A percentile compares a stretch with the other conserved stretches of the same genome.
phyloP scores from a whole-genome alignment of 192 early-diverging fungal genomes.

The Dissophora globulifera region DNA sequence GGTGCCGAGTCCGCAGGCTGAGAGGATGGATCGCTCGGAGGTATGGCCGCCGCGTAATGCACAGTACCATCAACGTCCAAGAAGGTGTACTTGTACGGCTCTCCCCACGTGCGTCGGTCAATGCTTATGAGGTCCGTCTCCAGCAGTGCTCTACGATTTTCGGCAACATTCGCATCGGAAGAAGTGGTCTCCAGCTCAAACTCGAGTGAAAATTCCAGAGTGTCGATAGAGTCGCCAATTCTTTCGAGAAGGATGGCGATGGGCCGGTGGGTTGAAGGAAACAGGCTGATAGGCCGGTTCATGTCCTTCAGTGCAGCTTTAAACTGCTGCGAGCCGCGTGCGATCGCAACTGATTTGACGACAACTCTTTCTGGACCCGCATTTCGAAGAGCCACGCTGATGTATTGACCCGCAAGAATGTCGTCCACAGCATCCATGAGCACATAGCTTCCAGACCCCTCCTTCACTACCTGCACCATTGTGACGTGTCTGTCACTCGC shows the following conservation, averaged over 20 bases:
- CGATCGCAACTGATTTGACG: constrained; percentile 17
- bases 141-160: neutral
- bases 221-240: neutral
- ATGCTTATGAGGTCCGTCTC: constrained; percentile 26
- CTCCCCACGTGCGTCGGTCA: constrained; percentile 50
- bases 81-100: constrained; percentile 76
- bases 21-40: constrained; percentile 52
- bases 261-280: constrained; percentile 25
- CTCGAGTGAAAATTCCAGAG: constrained; percentile 5
- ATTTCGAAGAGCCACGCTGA: constrained; percentile 50
- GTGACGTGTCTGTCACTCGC: neutral
- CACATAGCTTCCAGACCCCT: constrained; percentile 21
- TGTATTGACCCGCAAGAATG: constrained; percentile 42
- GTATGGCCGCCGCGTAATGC: constrained; percentile 67
- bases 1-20: constrained; percentile 49
- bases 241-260: constrained; percentile 12
- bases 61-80: constrained; percentile 72
- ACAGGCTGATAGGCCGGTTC: neutral
- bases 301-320: neutral
- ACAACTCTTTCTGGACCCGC: constrained; percentile 16
- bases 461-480: constrained; percentile 30
- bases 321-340: constrained; percentile 7
- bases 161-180: neutral
- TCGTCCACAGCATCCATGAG: constrained; percentile 41
- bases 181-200: constrained; percentile 6